A percentile compares a stretch with the other conserved stretches of the same genome.
These are phyloP conservation scores for Plasmodium chabaudi DNA, from an alignment of 169 alveolate species.

Conservation along the genomic window DNA sequence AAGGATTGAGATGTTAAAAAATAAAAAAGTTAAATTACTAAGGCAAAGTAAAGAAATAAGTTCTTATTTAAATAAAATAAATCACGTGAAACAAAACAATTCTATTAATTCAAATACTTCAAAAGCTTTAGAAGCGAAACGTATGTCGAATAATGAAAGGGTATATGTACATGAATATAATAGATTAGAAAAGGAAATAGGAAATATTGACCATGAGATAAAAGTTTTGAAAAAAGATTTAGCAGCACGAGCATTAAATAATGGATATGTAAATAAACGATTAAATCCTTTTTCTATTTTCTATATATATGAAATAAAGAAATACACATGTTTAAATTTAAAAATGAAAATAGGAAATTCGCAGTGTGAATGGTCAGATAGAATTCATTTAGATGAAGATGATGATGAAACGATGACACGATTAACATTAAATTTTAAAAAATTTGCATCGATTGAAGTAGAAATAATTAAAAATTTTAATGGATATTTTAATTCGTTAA, in stretches of 20 bases:
- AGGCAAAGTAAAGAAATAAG: slow-evolving; percentile 52
- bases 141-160: slow-evolving; percentile 17
- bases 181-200: slow-evolving; percentile 58
- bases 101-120: not conserved
- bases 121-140: not conserved
- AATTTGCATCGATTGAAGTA: slow-evolving; percentile 70
- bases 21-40: slow-evolving; percentile 32
- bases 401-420: slow-evolving; percentile 74
- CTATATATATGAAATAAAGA: slow-evolving; percentile 70
- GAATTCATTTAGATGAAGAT: slow-evolving; percentile 47
- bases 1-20: slow-evolving; percentile 55
- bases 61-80: slow-evolving; percentile 24
- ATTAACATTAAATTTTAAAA: slow-evolving; percentile 65
- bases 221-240: slow-evolving; percentile 56
- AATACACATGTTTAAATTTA: slow-evolving; percentile 58
- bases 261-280: slow-evolving; percentile 71
- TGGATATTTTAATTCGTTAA: slow-evolving; percentile 74
- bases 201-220: slow-evolving; percentile 58
- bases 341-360: slow-evolving; percentile 75
- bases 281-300: slow-evolving; percentile 73
- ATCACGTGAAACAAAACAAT: not conserved
- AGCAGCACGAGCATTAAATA: slow-evolving; percentile 22
- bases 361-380: slow-evolving; percentile 77
- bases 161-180: slow-evolving; percentile 55
- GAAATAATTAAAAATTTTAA: slow-evolving; percentile 67